Evolutionary conservation across 2,329 filamentous ascomycete species (phyloP), one percentile per base, ranked within the genome.

Genomic region (Emergomyces orientalis): DNA sequence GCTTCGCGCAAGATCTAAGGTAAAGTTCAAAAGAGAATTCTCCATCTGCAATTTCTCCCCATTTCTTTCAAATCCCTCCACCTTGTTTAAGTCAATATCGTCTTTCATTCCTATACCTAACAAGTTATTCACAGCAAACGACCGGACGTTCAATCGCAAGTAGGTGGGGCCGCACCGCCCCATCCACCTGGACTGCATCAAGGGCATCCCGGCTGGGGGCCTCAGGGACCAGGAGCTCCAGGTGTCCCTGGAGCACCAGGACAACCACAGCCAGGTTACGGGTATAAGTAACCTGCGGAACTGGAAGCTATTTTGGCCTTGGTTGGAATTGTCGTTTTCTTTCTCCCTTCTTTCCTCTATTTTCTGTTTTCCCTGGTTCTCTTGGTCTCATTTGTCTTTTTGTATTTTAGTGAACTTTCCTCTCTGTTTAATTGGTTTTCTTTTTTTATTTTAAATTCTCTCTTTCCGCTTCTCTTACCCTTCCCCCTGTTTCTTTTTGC

Each of bases 1-100:
- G 65, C 19, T 66, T 67, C 51, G 59, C 66, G 19, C 66, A 67
- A 56, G 66, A 66, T 59, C 45, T 67, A 52, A 64, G 64, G 66
- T 67, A 63, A 47, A 60, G 34, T 8, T 32, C 5, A 17, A 22
- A 7, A 27, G 22, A 19, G 1, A 22, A 4, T 51, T 30, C 25
- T 8, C 27, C 9, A 19, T 27, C 13, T 4, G 37, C n/a, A 9
- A 60, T 57, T 43, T 47, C 14, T 19, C 60, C 32, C 7, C 17
- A 3, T 45, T 22, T 39, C 19, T 39, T 27, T 6, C 57, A 19
- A 1, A 14, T 39, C 17, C 41, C 8, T 2, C 43, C 27, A 41
- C 27, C 9, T 56, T 39, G 17, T 51, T 43, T 27, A 22, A 52
- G 1, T 30, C 8, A 32, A 30, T 51, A n/a, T n/a, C 22, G 22